Percentiles rank a stretch among this genome's conserved stretches.
These are phyloP conservation scores for Xylaria hypoxylon DNA, from an alignment of 2,329 filamentous ascomycete species.

Conservation along the genomic window DNA sequence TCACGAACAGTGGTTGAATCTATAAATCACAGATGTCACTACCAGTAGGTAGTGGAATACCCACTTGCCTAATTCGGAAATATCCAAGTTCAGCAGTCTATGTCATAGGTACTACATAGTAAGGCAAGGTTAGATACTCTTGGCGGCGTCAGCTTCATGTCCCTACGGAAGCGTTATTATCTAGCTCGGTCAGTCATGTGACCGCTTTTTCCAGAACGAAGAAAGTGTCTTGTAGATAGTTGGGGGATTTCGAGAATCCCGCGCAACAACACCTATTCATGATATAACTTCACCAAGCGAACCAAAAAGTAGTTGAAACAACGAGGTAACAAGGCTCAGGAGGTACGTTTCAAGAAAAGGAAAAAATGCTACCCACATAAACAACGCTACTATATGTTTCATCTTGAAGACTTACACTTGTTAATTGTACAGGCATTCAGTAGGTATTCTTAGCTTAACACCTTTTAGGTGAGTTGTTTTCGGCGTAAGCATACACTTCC, in stretches of 20 bases:
- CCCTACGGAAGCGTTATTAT: too few species aligned
- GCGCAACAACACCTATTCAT: too few species aligned
- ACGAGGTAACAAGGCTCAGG: background rate
- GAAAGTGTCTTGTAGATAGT: background rate
- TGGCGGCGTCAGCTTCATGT: background rate
- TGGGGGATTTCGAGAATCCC: too few species aligned
- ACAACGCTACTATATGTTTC: background rate
- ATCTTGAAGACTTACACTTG: too few species aligned
- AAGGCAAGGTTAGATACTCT: background rate
- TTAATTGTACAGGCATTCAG: too few species aligned
- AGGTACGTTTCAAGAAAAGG: background rate
- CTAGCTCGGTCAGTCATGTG: constrained; percentile 1
- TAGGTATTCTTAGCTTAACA: too few species aligned
- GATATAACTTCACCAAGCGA: too few species aligned
- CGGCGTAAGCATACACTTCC: background rate
- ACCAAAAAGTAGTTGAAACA: background rate
- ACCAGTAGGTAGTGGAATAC: background rate
- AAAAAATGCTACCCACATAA: background rate
- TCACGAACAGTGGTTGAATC: too few species aligned
- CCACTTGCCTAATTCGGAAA: constrained; percentile 36
- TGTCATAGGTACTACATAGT: background rate
- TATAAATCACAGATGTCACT: too few species aligned
- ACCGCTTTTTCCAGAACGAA: background rate
- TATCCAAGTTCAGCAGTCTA: constrained; percentile 29
- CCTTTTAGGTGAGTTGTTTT: background rate